Conservation (phyloP, 2,329 filamentous ascomycete species). For the Xylaria arbuscula region DNA sequence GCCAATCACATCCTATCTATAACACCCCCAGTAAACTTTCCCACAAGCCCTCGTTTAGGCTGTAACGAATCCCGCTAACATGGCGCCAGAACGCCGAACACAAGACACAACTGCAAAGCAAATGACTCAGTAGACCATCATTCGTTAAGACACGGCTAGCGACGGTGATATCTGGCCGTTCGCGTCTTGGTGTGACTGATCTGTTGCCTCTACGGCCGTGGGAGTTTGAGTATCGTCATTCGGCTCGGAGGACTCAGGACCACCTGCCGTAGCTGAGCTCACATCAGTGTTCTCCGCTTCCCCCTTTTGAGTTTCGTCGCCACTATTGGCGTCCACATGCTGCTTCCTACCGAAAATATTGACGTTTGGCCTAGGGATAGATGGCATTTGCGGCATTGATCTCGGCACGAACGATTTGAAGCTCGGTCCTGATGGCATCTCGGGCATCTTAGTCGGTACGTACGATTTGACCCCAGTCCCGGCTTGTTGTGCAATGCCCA, state of each 20-base stretch:
- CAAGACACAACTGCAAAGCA: not conserved
- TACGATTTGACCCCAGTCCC: constrained; percentile 60
- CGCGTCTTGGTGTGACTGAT: constrained; percentile 3
- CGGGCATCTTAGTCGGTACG: constrained; percentile 58
- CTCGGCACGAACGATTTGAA: constrained; percentile 50
- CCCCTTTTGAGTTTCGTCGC: not conserved
- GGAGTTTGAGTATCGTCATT: constrained; percentile 7
- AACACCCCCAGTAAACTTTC: not conserved
- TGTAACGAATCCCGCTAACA: constrained; percentile 7
- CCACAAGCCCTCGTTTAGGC: not conserved
- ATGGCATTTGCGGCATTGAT: constrained; percentile 42
- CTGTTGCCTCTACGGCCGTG: not conserved
- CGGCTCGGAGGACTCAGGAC: not conserved
- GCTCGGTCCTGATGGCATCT: constrained; percentile 51
- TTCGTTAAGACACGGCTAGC: constrained; percentile 4
- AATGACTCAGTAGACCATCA: constrained; percentile 15
- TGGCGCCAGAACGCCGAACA: not conserved
- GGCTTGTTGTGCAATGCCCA: constrained; percentile 61
- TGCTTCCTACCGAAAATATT: constrained; percentile 45
- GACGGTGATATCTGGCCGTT: constrained; percentile 5
- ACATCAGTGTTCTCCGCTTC: constrained; percentile 8
- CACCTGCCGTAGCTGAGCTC: constrained; percentile 4
- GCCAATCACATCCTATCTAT: not conserved
- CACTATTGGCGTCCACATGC: constrained; percentile 8
- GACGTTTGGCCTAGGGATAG: constrained; percentile 48